A percentile compares a stretch with the other conserved stretches of the same genome.
phyloP scores from a whole-genome alignment of 495 filamentous ascomycete genomes.

The Viridothelium virens region DNA sequence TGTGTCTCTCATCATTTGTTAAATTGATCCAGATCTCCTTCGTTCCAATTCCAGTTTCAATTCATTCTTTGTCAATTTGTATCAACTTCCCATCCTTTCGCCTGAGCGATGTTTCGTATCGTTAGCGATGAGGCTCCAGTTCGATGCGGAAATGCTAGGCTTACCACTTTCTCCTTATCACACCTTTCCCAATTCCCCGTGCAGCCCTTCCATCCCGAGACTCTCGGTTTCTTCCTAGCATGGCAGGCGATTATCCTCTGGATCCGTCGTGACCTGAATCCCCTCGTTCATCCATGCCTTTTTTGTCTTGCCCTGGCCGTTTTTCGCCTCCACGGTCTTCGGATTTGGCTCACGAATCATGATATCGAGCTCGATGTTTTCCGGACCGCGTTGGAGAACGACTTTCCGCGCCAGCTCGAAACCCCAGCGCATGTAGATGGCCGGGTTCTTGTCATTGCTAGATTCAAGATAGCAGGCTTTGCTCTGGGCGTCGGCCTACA shows the following conservation, averaged over 20 bases:
- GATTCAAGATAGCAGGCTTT: conserved; percentile 67
- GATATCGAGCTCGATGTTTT: conserved; percentile 60
- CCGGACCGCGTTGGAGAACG: conserved; percentile 48
- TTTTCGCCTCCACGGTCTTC: not conserved
- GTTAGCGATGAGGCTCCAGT: too few species aligned
- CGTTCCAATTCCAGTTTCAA: not conserved
- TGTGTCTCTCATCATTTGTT: not conserved
- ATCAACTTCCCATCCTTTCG: not conserved
- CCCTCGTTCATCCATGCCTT: not conserved
- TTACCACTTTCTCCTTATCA: not conserved
- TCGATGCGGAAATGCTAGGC: too few species aligned
- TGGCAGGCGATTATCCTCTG: not conserved
- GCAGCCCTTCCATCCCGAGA: not conserved
- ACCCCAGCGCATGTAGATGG: conserved; percentile 62
- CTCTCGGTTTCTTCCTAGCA: conserved; percentile 2
- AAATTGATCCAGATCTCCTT: not conserved
- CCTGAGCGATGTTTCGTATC: not conserved
- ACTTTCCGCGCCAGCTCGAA: conserved; percentile 55
- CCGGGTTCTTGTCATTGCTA: conserved; percentile 55
- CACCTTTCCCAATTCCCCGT: not conserved
- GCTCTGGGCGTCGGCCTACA: conserved; percentile 56
- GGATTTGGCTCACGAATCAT: conserved; percentile 61
- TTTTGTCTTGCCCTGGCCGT: not conserved
- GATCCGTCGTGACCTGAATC: not conserved
- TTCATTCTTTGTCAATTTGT: not conserved